Evolutionary conservation across 2,329 filamentous ascomycete genomes (phyloP).

Genomic region (Tolypocladium endophyticum): DNA sequence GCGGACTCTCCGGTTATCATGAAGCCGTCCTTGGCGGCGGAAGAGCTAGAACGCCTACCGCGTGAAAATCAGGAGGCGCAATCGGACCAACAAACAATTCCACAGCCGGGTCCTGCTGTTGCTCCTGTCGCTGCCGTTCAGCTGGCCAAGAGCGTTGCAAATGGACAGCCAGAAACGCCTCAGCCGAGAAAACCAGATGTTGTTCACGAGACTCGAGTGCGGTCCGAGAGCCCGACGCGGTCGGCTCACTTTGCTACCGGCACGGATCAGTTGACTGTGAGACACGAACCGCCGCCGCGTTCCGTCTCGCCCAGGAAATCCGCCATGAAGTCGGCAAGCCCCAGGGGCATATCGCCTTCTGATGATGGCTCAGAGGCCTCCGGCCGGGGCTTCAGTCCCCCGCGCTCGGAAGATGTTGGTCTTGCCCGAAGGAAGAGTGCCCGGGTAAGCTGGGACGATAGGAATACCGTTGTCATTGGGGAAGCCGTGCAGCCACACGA

Average conservation of each 20-base stretch:
- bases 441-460: constrained; percentile 72
- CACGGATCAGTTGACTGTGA: constrained; percentile 43
- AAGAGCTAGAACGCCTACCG: constrained; percentile 33
- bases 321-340: constrained; percentile 54
- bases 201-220: constrained; percentile 22
- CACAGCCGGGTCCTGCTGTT: constrained; percentile 11
- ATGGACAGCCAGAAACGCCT: not conserved
- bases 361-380: constrained; percentile 36
- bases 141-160: not conserved
- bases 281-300: constrained; percentile 58
- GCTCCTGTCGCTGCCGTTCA: constrained; percentile 16
- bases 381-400: constrained; percentile 13
- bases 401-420: constrained; percentile 23
- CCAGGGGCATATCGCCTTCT: constrained; percentile 40
- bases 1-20: constrained; percentile 13
- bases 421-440: constrained; percentile 50
- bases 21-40: constrained; percentile 33
- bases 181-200: constrained; percentile 5
- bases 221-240: constrained; percentile 53
- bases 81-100: not conserved
- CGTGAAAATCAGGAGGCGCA: constrained; percentile 10
- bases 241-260: constrained; percentile 56
- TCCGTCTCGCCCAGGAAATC: constrained; percentile 71
- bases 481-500: constrained; percentile 29
- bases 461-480: constrained; percentile 42